Conservation (phyloP, 768 basidiomycete species). For the Leccinum arenicola region DNA sequence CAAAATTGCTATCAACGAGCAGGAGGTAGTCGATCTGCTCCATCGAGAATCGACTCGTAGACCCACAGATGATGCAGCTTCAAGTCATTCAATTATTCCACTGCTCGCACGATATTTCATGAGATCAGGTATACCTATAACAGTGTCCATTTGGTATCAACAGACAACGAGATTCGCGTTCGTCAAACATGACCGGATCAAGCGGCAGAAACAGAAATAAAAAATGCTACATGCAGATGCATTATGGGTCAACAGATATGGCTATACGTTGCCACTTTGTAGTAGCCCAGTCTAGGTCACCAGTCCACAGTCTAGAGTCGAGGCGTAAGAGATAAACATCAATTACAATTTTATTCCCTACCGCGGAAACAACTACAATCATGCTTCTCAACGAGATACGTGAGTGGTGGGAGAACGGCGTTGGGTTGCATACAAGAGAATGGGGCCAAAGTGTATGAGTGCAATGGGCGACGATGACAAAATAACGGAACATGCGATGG, state of each 20-base stretch:
- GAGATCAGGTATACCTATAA: neutral
- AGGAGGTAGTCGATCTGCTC: neutral
- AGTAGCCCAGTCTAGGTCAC: neutral
- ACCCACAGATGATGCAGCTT: neutral
- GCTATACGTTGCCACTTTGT: neutral
- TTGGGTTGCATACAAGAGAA: conserved; percentile 10
- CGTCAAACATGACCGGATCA: neutral
- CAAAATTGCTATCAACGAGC: neutral
- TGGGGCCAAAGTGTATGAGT: conserved; percentile 16
- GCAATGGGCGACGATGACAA: conserved; percentile 20
- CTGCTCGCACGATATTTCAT: neutral
- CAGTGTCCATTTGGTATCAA: neutral
- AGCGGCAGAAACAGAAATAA: neutral
- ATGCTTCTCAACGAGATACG: conserved; percentile 7
- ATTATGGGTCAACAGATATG: neutral
- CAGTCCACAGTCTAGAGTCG: conserved; percentile 5
- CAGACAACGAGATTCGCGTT: neutral
- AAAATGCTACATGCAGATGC: neutral
- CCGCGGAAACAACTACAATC: conserved; percentile 7
- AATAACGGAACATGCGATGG: conserved; percentile 21
- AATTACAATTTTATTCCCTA: conserved; percentile 12
- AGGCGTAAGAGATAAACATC: conserved; percentile 5
- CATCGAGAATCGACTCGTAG: neutral
- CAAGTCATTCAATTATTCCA: neutral
- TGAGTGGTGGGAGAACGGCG: conserved; percentile 3